Base-by-base conservation (phyloP, 345 rosid genomes). In the Euphorbia lathyris region DNA sequence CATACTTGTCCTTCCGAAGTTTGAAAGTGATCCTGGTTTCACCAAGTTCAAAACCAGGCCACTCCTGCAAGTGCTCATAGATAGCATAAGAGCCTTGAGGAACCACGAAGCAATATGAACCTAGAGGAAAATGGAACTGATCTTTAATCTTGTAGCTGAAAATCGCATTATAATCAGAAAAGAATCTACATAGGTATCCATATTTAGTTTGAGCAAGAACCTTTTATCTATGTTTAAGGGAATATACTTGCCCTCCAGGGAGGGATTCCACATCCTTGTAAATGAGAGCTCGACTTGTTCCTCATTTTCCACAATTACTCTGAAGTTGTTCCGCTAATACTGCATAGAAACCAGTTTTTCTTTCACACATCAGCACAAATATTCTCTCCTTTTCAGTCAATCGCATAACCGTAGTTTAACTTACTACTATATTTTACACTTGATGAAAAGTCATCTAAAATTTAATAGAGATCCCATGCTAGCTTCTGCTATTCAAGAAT, bases 1-100 rank as follows among this genome's bases (percentile, higher is more conserved):
- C n/a, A n/a, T n/a, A 91, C 96, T 81, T 87, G 79, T 93, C 92
- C 78, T 93, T 80, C 58, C 87, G 79, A 59, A 90, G 92, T 85
- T 90, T 94, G 83, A 91, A 87, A 38, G 87, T 88, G n/a, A 94
- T 74, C 77, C 98, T 85, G 34, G 87, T 87, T 65, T 89, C 89
- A 59, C 89, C 95, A 23, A 91, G 79, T 73, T 78, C 87, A 73
- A 90, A 91, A 68, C 89, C 90, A 3, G 97, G 97, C 95, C 94
- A 94, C 68, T 91, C 90, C 64, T 73, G 64, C 69, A 76, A 72
- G 78, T 90, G 87, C 86, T 91, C 93, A 38, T 84, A 91, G 34
- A 87, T 85, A 65, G 90, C 91, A 52, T 91, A 91, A 7, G 89
- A 93, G 91, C 22, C 98, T 97, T 0, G 92, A 88, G 45, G 85